Conservation (phyloP, 208 protist species). For the Leishmania martiniquensis region DNA sequence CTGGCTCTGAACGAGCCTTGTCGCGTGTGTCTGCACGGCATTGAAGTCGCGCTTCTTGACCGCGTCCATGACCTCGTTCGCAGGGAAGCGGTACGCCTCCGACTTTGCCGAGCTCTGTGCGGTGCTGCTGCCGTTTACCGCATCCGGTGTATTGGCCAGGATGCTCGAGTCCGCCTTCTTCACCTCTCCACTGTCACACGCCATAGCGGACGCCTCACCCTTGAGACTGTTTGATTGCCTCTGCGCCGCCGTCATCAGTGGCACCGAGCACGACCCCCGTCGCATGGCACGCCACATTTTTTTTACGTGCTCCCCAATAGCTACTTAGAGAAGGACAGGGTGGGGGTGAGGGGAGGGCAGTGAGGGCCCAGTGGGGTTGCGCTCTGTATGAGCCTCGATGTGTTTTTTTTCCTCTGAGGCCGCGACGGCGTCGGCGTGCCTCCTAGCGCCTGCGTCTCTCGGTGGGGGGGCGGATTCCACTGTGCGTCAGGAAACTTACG, state of each 20-base stretch:
- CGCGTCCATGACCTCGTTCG: slow-evolving; percentile 59
- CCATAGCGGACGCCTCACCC: background rate
- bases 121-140: slow-evolving; percentile 1
- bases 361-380: background rate
- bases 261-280: background rate
- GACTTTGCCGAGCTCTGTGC: slow-evolving; percentile 1
- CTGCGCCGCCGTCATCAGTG: slow-evolving; percentile 6
- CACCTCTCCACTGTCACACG: background rate
- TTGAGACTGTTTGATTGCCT: slow-evolving; percentile 20
- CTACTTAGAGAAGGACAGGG: background rate
- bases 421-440: background rate
- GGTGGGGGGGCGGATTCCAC: background rate
- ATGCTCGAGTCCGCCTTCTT: background rate
- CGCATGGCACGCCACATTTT: slow-evolving; percentile 8
- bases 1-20: slow-evolving; percentile 56
- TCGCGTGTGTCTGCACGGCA: slow-evolving; percentile 63
- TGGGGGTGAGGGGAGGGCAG: no score
- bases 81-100: slow-evolving; percentile 38
- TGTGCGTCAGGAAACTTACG: background rate
- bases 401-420: background rate
- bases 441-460: background rate
- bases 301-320: background rate
- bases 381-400: background rate
- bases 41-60: slow-evolving; percentile 69
- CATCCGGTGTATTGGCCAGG: slow-evolving; percentile 1